Conservation (phyloP, 805 yeast species). For the Yarrowia porcina region DNA sequence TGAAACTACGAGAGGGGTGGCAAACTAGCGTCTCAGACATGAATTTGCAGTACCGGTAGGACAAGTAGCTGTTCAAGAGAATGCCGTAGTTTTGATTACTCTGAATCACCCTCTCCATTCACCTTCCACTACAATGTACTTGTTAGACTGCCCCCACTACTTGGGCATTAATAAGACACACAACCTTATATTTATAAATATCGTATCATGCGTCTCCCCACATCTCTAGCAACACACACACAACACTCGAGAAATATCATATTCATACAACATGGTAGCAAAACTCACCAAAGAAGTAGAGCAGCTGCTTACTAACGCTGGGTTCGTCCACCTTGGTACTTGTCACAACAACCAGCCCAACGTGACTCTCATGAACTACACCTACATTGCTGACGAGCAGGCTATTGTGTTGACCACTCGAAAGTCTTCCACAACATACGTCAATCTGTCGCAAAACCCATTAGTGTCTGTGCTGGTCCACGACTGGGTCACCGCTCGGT, state of each 20-base stretch:
- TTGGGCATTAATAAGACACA: neutral
- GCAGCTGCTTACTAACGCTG: constrained; percentile 5
- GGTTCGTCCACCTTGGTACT: constrained; percentile 75
- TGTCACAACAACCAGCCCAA: constrained; percentile 72
- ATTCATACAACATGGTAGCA: constrained; percentile 8
- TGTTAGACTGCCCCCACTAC: neutral
- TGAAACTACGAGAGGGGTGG: too few relatives aligned
- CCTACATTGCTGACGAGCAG: constrained; percentile 51
- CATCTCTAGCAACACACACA: neutral
- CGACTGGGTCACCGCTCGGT: constrained; percentile 77
- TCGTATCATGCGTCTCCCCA: constrained; percentile 18
- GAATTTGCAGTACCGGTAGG: too few relatives aligned
- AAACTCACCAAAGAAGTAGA: neutral
- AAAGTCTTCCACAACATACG: constrained; percentile 66
- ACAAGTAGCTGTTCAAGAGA: too few relatives aligned
- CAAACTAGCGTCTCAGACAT: too few relatives aligned
- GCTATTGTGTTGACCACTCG: constrained; percentile 71
- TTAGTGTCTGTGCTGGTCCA: constrained; percentile 80
- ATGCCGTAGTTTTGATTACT: too few relatives aligned
- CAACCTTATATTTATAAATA: neutral
- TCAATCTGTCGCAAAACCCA: constrained; percentile 66
- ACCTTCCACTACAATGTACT: too few relatives aligned
- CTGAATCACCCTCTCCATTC: too few relatives aligned
- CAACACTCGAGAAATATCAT: neutral
- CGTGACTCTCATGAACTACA: constrained; percentile 87